These are phyloP conservation scores for Coemansia sp. DNA, from an alignment of 192 early-diverging fungal genomes.

Conservation along the genomic window DNA sequence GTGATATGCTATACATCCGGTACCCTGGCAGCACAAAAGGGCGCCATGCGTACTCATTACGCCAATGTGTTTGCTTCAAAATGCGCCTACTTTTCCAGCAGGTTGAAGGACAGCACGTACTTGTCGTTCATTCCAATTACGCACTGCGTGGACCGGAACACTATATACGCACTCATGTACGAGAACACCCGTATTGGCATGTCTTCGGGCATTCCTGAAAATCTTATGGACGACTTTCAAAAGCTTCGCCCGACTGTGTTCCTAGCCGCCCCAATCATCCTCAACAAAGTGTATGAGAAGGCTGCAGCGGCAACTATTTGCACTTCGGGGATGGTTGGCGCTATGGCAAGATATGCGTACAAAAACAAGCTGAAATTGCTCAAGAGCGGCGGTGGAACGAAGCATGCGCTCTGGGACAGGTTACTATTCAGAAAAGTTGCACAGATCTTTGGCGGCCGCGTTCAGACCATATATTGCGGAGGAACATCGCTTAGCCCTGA, in stretches of 20 bases:
- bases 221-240: constrained; percentile 75
- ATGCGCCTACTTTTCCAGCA: not conserved
- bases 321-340: constrained; percentile 46
- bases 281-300: constrained; percentile 82
- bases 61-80: constrained; percentile 23
- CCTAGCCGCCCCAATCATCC: constrained; percentile 69
- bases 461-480: constrained; percentile 74
- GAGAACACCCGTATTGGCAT: constrained; percentile 72
- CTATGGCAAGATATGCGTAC: constrained; percentile 53
- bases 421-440: constrained; percentile 82
- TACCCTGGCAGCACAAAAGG: constrained; percentile 70
- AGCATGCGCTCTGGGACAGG: constrained; percentile 81
- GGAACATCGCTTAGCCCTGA: constrained; percentile 69
- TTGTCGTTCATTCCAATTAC: constrained; percentile 73
- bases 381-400: constrained; percentile 54
- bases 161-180: constrained; percentile 51
- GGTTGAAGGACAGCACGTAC: constrained; percentile 6
- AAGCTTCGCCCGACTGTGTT: constrained; percentile 76
- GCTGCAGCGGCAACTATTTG: constrained; percentile 57
- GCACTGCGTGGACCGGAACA: constrained; percentile 76
- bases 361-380: constrained; percentile 63
- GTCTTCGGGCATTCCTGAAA: constrained; percentile 67
- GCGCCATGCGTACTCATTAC: constrained; percentile 66
- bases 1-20: constrained; percentile 76
- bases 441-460: constrained; percentile 67